phyloP scores from a whole-genome alignment of 768 basidiomycete genomes.

The Lentinula aciculospora region DNA sequence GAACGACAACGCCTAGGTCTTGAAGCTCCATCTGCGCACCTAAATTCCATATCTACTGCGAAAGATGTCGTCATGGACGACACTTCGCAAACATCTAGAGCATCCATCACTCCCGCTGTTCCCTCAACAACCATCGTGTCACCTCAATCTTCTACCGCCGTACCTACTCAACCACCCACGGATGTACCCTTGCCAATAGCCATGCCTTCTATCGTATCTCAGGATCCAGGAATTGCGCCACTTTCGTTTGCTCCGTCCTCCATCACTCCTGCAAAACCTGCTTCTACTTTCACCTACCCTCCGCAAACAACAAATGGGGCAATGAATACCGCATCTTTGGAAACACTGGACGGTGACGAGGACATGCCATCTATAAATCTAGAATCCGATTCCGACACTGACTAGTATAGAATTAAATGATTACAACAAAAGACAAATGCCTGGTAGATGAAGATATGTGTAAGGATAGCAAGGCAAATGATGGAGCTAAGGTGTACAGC shows the following conservation, averaged over 20 bases:
- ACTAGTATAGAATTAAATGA: conserved; percentile 12
- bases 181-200: neutral
- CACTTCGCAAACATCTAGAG: neutral
- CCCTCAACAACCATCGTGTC: neutral
- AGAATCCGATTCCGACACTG: conserved; percentile 73
- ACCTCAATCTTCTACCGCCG: neutral
- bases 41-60: neutral
- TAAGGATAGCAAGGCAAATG: neutral
- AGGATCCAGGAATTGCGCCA: neutral
- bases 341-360: conserved; percentile 50
- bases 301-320: neutral
- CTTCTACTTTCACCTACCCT: neutral
- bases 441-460: neutral
- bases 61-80: conserved; percentile 10
- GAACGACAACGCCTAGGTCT: conserved; percentile 37
- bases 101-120: neutral
- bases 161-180: neutral
- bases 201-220: neutral
- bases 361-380: conserved; percentile 74
- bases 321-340: neutral
- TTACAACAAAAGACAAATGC: neutral
- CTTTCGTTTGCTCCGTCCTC: neutral
- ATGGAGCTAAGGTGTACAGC: neutral
- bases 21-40: conserved; percentile 1
- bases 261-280: neutral